Conservation (phyloP, 495 filamentous ascomycete genomes). For the Monascus purpureus region DNA sequence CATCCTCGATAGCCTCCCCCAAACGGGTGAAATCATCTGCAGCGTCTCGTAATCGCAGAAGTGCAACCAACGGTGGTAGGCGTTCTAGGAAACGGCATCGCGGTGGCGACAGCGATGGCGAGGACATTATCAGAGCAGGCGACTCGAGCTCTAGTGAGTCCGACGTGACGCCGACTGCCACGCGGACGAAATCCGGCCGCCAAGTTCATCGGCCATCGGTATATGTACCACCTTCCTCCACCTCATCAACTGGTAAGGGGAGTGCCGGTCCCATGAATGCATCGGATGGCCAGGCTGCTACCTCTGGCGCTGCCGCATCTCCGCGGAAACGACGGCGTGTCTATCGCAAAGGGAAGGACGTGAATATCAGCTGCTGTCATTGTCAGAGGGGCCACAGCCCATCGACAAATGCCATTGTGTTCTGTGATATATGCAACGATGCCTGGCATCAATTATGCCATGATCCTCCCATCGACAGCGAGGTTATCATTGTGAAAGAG, state of each 20-base stretch:
- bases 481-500: constrained; percentile 50
- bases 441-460: constrained; percentile 90
- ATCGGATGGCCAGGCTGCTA: constrained; percentile 19
- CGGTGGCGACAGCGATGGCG: constrained; percentile 24
- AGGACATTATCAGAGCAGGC: constrained; percentile 28
- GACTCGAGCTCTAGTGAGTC: constrained; percentile 35
- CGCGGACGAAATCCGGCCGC: constrained; percentile 72
- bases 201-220: constrained; percentile 58
- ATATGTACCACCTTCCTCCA: constrained; percentile 47
- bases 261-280: constrained; percentile 23
- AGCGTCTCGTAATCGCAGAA: constrained; percentile 5
- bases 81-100: constrained; percentile 35
- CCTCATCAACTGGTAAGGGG: constrained; percentile 5
- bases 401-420: constrained; percentile 72
- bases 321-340: constrained; percentile 28
- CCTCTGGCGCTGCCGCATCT: constrained; percentile 3
- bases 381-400: constrained; percentile 71
- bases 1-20: constrained; percentile 1
- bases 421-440: constrained; percentile 82
- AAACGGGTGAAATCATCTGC: constrained; percentile 5
- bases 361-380: constrained; percentile 48
- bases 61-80: constrained; percentile 5
- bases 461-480: constrained; percentile 61
- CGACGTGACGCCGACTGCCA: constrained; percentile 39
- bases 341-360: constrained; percentile 28